A percentile compares a stretch with the other conserved stretches of the same genome.
These are phyloP conservation scores for Vitis rupestris DNA, from an alignment of 164 flowering plant species.

Conservation along the genomic window DNA sequence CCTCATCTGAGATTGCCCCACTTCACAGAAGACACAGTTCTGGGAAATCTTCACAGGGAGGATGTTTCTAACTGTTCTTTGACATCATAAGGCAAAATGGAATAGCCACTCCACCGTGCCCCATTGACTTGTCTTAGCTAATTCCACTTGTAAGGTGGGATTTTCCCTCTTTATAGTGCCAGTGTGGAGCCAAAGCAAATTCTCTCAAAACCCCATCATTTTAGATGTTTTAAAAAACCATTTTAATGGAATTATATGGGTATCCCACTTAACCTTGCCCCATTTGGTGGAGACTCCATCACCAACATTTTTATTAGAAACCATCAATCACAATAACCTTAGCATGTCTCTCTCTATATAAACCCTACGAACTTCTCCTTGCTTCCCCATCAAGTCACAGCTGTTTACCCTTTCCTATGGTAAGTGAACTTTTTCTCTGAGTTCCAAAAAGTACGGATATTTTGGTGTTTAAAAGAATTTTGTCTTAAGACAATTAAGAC, in stretches of 20 bases:
- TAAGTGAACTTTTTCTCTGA: not conserved
- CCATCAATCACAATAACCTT: not conserved
- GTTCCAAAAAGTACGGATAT: not conserved
- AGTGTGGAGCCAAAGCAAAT: constrained; percentile 7
- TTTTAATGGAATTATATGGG: constrained; percentile 10
- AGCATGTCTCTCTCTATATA: constrained; percentile 1
- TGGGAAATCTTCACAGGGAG: too few relatives aligned
- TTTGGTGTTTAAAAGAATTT: not conserved
- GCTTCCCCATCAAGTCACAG: not conserved
- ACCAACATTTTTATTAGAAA: not conserved
- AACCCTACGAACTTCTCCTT: not conserved
- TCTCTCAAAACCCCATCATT: constrained; percentile 9
- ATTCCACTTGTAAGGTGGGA: constrained; percentile 11
- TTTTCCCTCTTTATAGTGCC: constrained; percentile 10
- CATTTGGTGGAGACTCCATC: constrained; percentile 29
- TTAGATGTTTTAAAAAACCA: not conserved
- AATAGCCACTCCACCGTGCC: constrained; percentile 7
- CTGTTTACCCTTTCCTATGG: not conserved
- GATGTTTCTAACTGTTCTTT: not conserved
- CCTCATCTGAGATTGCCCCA: not conserved
- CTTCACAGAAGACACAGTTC: too few relatives aligned
- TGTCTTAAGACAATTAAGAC: too few relatives aligned
- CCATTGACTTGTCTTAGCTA: constrained; percentile 5
- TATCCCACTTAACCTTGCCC: constrained; percentile 29
- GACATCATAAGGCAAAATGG: constrained; percentile 14